phyloP scores from a whole-genome alignment of 148 eudicot species.

The Selenicereus undatus region DNA sequence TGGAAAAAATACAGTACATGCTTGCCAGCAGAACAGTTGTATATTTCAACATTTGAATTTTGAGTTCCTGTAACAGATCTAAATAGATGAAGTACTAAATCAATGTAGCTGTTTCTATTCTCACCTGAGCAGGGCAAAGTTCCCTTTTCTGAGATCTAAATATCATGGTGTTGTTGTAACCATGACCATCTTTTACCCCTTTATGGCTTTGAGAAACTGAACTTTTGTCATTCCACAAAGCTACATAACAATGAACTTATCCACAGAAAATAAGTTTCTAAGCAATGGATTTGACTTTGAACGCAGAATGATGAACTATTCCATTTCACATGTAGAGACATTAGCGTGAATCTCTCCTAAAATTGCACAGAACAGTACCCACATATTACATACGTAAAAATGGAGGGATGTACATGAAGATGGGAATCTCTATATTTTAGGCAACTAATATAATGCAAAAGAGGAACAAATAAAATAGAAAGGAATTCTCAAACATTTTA shows the following conservation, averaged over 20 bases:
- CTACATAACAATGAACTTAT: not conserved
- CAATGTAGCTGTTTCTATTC: not conserved
- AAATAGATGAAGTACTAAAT: not conserved
- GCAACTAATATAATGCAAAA: not conserved
- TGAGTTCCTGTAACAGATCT: not conserved
- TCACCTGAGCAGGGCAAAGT: not conserved
- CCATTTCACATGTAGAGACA: not conserved
- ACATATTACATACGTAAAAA: not conserved
- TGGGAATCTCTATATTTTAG: not conserved
- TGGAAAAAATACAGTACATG: not conserved
- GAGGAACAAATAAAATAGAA: not conserved
- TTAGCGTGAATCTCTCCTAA: not conserved
- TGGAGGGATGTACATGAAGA: not conserved
- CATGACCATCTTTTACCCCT: not conserved
- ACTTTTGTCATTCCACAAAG: not conserved
- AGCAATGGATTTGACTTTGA: not conserved
- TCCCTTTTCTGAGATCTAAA: not conserved
- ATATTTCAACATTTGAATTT: not conserved
- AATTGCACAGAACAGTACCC: not conserved
- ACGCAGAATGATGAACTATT: not conserved
- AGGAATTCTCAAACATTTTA: not conserved
- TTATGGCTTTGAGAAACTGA: too few relatives aligned
- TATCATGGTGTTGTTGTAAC: not conserved
- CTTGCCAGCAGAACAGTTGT: not conserved
- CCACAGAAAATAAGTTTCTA: not conserved